These are phyloP conservation scores for Brassica napus DNA, from an alignment of 345 rosid genomes.

Conservation along the genomic window Da-Ae NC_063438.1:1369001-1369500, in stretches of 20 bases:
- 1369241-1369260: constrained; percentile 35
- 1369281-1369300: constrained; percentile 17
- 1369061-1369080: constrained; percentile 25
- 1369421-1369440: not conserved
- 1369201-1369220: not conserved
- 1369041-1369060: not conserved
- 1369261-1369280: constrained; percentile 20
- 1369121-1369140: not conserved
- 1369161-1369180: not conserved
- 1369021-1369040: not conserved
- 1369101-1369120: not conserved
- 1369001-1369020: constrained; percentile 15
- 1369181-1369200: not conserved
- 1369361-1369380: not conserved
- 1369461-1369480: no score
- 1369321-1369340: not conserved
- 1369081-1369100: constrained; percentile 28
- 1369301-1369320: constrained; percentile 13
- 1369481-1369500: no score
- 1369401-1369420: not conserved
- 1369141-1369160: not conserved
- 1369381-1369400: not conserved
- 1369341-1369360: not conserved
- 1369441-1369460: not conserved
- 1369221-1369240: constrained; percentile 21